Evolutionary conservation across 78 protist genomes (phyloP).

Genomic region (Tieghemostelium lacteum): DNA sequence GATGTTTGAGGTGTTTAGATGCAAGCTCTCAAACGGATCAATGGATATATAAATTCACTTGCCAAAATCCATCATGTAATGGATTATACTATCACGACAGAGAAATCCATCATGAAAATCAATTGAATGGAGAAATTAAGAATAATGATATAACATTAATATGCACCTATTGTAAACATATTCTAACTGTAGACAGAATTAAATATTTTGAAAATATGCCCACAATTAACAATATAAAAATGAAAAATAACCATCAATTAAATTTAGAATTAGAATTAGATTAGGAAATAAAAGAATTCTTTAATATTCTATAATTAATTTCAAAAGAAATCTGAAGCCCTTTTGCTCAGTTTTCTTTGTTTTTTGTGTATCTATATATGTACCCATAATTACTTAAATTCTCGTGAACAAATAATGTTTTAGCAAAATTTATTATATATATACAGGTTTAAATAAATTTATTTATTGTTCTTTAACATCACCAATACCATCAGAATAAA

Average conservation of each 20-base stretch:
- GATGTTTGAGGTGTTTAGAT: conserved; percentile 54
- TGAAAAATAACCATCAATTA: too few species aligned
- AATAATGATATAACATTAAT: not conserved
- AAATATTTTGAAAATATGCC: not conserved
- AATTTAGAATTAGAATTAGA: too few species aligned
- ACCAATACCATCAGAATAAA: conserved; percentile 85
- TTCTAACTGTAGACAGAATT: not conserved
- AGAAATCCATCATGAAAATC: too few species aligned
- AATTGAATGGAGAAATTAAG: not conserved
- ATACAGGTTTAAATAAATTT: too few species aligned
- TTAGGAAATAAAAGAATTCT: not conserved
- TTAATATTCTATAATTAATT: too few species aligned
- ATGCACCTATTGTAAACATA: not conserved
- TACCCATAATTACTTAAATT: too few species aligned
- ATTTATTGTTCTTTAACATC: conserved; percentile 64
- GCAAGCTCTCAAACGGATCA: conserved; percentile 1
- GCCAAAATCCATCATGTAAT: conserved; percentile 12
- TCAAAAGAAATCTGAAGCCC: not conserved
- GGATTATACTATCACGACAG: conserved; percentile 63
- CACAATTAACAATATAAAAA: too few species aligned
- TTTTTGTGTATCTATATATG: too few species aligned
- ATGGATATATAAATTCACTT: conserved; percentile 56
- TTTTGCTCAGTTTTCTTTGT: too few species aligned
- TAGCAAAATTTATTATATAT: too few species aligned
- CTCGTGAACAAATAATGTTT: too few species aligned